Base-by-base conservation (phyloP, 805 yeast species). In the Sugiyamaella mastotermitis region DNA sequence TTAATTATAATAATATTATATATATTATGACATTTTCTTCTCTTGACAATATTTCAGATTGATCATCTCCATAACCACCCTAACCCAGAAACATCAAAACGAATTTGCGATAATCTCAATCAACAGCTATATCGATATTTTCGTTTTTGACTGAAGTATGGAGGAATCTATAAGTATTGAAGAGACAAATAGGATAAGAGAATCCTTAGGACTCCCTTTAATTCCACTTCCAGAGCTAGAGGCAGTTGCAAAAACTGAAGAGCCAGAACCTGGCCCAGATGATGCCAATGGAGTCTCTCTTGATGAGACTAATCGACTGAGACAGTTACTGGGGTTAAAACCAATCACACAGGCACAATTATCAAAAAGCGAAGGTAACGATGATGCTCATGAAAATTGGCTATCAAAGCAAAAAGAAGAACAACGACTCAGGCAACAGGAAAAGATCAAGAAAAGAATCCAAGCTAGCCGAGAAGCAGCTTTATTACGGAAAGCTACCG, bases 171-270 rank as follows among this genome's bases (percentile, higher is more conserved):
- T 60, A 11, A 60, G 66, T 8, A 33, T 78, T 1, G 78, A 69
- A 45, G 83, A 78, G 46, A 78, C 84, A 0, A 78, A 78, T 50
- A 62, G 54, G 49, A 60, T 75, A 6, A 59, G 84, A 13, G 43
- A 60, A 7, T 65, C 72, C 9, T 47, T 75, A 7, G 83, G 83
- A 0, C 58, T 78, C 39, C 67, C 69, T 21, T 76, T 80, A 1
- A 67, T 76, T 14, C 71, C 59, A 5, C 26, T 42, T 6, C 27
- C 40, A 2, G 40, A 24, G 6, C 31, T 23, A 13, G 22, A 19
- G 3, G 4, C 33, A 4, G 20, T 23, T 17, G 33, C 16, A 17
- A 2, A 18, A 34, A 13, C 13, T 13, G 30, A 27, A 15, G 30
- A 27, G 14, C 17, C 10, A n/a, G 2, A 16, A 9, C 17, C 27